phyloP scores from a whole-genome alignment of 106 monocot species.

The Dioscorea alata region DNA sequence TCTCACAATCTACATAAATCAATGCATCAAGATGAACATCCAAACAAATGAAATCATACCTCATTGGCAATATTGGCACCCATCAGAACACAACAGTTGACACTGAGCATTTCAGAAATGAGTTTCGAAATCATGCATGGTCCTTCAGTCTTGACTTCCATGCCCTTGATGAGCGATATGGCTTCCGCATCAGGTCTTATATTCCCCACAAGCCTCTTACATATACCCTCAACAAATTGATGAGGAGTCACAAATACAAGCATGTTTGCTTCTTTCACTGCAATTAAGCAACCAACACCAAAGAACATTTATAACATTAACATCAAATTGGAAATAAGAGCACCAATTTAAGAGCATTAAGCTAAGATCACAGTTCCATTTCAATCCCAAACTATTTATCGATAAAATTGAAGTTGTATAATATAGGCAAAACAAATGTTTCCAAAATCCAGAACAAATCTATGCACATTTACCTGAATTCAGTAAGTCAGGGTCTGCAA shows the following conservation, averaged over 20 bases:
- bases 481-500: slow-evolving; percentile 83
- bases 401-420: too few relatives aligned
- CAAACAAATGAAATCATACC: slow-evolving; percentile 22
- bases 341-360: too few relatives aligned
- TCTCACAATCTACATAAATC: neutral
- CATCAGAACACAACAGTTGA: slow-evolving; percentile 92
- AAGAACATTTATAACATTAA: too few relatives aligned
- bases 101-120: slow-evolving; percentile 62
- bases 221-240: slow-evolving; percentile 73
- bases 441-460: too few relatives aligned
- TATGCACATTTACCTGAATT: slow-evolving; percentile 44
- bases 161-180: slow-evolving; percentile 93
- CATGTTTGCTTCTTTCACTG: slow-evolving; percentile 83
- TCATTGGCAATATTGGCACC: slow-evolving; percentile 92
- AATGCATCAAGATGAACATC: neutral
- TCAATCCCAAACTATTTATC: too few relatives aligned
- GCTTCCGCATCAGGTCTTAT: slow-evolving; percentile 52
- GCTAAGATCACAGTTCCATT: too few relatives aligned
- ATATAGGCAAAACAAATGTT: too few relatives aligned
- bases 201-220: slow-evolving; percentile 66
- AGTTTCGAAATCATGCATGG: slow-evolving; percentile 87
- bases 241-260: slow-evolving; percentile 90
- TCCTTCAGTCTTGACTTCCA: slow-evolving; percentile 90
- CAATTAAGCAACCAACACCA: slow-evolving; percentile 1
- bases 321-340: too few relatives aligned